Evolutionary conservation across 257 asterid species (phyloP), one percentile per base, ranked within the genome.

Genomic region (Euphrasia confusa): DNA sequence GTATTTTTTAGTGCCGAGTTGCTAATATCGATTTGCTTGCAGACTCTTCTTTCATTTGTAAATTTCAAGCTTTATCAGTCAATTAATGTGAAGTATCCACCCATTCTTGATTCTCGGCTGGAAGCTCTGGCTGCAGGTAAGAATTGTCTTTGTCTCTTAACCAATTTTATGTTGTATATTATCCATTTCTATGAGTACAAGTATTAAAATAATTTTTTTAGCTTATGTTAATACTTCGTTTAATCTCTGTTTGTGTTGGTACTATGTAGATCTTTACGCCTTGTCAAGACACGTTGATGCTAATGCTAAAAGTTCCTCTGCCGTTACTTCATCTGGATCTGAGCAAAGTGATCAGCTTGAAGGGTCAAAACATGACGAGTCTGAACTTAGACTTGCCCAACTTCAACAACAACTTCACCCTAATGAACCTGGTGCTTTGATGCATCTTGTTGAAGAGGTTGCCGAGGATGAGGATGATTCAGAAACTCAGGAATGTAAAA

Each of bases 41-140:
- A 93, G 99, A 82, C 94, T 56, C 94, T 85, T 61, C 82, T 85
- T 67, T 96, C 79, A 32, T 87, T 82, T 67, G 85, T 87, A 44
- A 87, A 93, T 76, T 81, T 56, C 78, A 84, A 79, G 72, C 85
- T 89, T 14, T 93, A 87, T 71, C 83, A 78, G 18, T 85, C 96
- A 37, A 83, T 93, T 63, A 81, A 85, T 69, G 81, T 82, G 74
- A 79, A 78, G 60, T 89, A 93, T 68, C 97, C 97, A 55, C 97
- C 99, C 15, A 87, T 89, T 67, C 96, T 93, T 24, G 99, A 93
- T 72, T 73, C 95, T 49, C 84, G 84, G 15, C 78, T 93, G 71
- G 97, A 89, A 82, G 90, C 94, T 60, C 72, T 89, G 66, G 94
- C 99, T 45, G 95, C 95, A 55, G 97, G 99, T 89, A 73, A 66